Evolutionary conservation across 2,329 filamentous ascomycete species (phyloP), one percentile per base, ranked within the genome.

Genomic region (Beauveria scarabaeidicola): DNA sequence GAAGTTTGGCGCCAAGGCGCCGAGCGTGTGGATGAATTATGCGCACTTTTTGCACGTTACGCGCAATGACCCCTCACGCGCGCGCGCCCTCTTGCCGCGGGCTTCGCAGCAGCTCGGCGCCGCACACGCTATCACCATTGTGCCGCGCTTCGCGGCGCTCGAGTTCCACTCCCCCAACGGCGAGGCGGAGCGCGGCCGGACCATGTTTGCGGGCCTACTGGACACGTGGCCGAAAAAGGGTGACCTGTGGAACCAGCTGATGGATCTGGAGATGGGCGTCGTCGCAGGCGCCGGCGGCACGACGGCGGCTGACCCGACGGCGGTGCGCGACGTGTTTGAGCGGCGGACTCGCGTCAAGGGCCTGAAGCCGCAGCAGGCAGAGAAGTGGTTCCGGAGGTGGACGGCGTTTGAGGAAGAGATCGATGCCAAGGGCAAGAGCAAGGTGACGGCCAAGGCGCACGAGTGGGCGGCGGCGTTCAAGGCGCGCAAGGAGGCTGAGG

Each of bases 301-400:
- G 79, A 84, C 44, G 76, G 76, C 25, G 68, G 81, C 85, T 38
- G 77, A 80, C 44, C 54, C 62, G 5, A 83, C 75, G 1, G 80
- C 79, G 40, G 82, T 92, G 29, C 81, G 91, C 52, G 85, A 87
- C 62, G 76, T 97, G 52, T 97, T 94, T 70, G 91, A 96, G 75
- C 81, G 92, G 47, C 88, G 92, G 69, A 79, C 82, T 27, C 84
- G 82, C 65, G 81, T 81, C 41, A 86, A 85, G 75, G 80, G 81
- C 2, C 78, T 96, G 66, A 96, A 96, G 79, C 83, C 88, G 44
- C 86, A 90, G 70, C 84, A 91, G 70, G 91, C 91, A 17, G 87
- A 88, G 76, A 88, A 86, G 69, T 90, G 96, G 79, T 99, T 97
- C 76, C 90, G 90, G 76, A 83, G 89, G 66, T 99, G 94, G 94